Base-by-base conservation (phyloP, 495 filamentous ascomycete species). In the Tetracladium marchalianum region DNA sequence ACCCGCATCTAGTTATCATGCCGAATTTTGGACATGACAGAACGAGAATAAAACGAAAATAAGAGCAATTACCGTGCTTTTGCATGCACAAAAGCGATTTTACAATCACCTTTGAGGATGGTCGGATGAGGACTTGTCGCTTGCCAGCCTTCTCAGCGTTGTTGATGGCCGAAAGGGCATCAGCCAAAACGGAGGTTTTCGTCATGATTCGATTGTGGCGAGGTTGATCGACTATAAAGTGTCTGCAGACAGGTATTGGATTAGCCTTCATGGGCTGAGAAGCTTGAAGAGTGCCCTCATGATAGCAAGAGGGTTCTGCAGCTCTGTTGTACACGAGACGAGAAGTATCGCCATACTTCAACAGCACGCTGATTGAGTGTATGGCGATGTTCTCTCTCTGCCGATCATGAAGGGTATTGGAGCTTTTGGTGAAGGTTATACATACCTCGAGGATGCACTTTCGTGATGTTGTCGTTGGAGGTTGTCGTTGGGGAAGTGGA, bases 11-110 rank as follows among this genome's bases (percentile, higher is more conserved):
- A 97, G 92, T 97, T 97, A 96, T 97, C 87, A 95, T 78, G 82
- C 89, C 90, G 92, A 89, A 54, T 49, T 11, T 37, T 31, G 42
- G 45, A 18, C 8, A 11, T 12, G 17, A 36, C 11, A 9, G 11
- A 12, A 12, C 44, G 22, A 57, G 44, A 50, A 32, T 19, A 32
- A 49, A 45, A 33, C 52, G 43, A 53, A 43, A 31, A 39, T 9
- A 31, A 10, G 9, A 18, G 17, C 22, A 85, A 87, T 49, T 90
- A 97, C 92, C 93, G 71, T 98, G 93, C 71, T 82, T 84, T 75
- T 97, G 92, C 92, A 97, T 97, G n/a, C 66, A 95, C 90, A 78
- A 58, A 98, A 74, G 80, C 96, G n/a, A 97, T 81, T 96, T 97
- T 77, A 95, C 79, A 61, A 96, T 97, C 76, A 97, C 92, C 81